These are phyloP conservation scores for Talaromyces funiculosus DNA, from an alignment of 2,329 filamentous ascomycete species.

Conservation along the genomic window DNA sequence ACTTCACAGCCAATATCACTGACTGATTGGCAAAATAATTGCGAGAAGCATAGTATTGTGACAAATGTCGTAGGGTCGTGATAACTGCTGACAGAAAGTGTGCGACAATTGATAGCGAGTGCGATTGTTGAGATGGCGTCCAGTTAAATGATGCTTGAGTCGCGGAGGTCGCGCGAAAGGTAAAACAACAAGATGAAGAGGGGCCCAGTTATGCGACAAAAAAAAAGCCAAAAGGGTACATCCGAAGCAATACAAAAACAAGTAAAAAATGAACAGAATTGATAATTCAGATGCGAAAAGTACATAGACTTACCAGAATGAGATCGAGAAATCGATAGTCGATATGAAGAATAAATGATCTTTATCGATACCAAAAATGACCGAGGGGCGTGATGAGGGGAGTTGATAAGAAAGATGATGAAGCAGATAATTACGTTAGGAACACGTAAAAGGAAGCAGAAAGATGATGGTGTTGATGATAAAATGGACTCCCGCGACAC, in stretches of 20 bases:
- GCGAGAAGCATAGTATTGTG: not conserved
- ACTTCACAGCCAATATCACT: not conserved
- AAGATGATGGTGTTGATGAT: conserved; percentile 14
- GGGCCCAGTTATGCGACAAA: not conserved
- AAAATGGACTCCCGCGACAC: conserved; percentile 25
- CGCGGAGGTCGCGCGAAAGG: not conserved
- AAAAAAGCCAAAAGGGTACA: not conserved
- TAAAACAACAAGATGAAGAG: not conserved
- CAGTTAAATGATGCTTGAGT: not conserved
- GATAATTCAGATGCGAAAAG: not conserved
- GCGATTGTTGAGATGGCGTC: not conserved
- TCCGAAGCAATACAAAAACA: not conserved
- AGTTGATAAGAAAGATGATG: conserved; percentile 18
- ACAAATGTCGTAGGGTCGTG: not conserved
- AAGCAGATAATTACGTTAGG: conserved; percentile 10
- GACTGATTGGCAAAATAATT: not conserved
- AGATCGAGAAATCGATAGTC: conserved; percentile 9
- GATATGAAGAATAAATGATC: conserved; percentile 2
- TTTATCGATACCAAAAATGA: conserved; percentile 12
- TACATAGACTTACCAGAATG: conserved; percentile 10
- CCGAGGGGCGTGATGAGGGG: not conserved
- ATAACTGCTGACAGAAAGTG: not conserved
- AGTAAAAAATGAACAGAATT: not conserved
- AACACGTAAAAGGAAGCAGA: conserved; percentile 18
- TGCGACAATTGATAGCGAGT: not conserved